These are phyloP conservation scores for Talaromyces thailandensis DNA, from an alignment of 495 filamentous ascomycete species.

Conservation along the genomic window DNA sequence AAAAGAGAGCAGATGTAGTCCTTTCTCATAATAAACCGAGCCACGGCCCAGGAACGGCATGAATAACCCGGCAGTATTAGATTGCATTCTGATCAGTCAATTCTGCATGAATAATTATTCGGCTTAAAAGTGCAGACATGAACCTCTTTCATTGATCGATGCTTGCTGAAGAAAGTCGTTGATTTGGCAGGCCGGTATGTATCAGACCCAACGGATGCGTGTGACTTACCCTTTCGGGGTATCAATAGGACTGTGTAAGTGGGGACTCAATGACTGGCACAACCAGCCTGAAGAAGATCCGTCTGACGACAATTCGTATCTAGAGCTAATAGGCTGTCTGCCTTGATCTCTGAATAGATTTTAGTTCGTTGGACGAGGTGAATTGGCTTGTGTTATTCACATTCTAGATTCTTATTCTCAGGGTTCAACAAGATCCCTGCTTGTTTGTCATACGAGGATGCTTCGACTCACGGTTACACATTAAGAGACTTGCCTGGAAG, in stretches of 20 bases:
- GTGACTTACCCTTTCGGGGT: not conserved
- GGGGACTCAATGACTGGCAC: not conserved
- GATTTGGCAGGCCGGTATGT: not conserved
- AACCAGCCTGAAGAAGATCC: not conserved
- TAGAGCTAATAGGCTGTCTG: not conserved
- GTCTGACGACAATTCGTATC: not conserved
- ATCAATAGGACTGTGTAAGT: not conserved
- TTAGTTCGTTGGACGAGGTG: not conserved
- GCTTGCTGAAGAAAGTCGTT: not conserved
- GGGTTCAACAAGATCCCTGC: not conserved
- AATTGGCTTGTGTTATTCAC: not conserved
- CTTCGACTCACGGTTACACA: not conserved
- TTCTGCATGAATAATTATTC: not conserved
- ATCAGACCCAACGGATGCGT: constrained; percentile 1
- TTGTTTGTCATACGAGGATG: not conserved
- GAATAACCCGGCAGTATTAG: not conserved
- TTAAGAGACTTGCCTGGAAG: not conserved
- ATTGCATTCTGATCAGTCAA: not conserved
- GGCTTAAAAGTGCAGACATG: not conserved
- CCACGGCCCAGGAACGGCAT: not conserved
- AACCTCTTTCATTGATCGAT: not conserved
- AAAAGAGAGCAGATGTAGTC: not conserved
- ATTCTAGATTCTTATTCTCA: not conserved
- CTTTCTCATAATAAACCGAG: not conserved
- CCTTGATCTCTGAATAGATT: not conserved